Evolutionary conservation across 2,329 filamentous ascomycete species (phyloP).

Genomic region (Bipolaris bicolor): DNA sequence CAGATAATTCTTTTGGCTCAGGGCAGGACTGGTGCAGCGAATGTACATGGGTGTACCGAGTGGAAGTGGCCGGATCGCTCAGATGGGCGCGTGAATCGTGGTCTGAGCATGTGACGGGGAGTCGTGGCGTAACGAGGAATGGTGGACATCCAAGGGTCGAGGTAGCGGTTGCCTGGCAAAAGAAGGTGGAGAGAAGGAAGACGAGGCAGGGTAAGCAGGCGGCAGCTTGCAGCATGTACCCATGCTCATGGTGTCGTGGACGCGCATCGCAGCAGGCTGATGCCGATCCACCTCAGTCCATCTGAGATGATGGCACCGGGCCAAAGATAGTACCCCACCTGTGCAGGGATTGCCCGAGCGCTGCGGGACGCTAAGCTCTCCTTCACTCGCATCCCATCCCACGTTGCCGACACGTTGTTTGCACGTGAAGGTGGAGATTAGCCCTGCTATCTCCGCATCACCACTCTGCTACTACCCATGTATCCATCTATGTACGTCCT

Average conservation of each 20-base stretch:
- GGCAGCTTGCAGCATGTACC: conserved; percentile 3
- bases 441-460: conserved; percentile 13
- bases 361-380: conserved; percentile 14
- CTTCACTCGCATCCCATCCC: neutral
- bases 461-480: neutral
- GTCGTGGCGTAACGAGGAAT: conserved; percentile 13
- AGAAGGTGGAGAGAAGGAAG: neutral
- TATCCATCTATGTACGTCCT: no score
- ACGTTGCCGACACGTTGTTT: neutral
- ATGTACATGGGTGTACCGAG: conserved; percentile 19
- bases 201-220: conserved; percentile 9
- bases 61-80: conserved; percentile 14
- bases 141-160: conserved; percentile 9
- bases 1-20: conserved; percentile 1
- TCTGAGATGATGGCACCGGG: conserved; percentile 19
- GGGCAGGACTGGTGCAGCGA: conserved; percentile 9
- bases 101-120: conserved; percentile 9
- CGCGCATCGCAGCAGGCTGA: conserved; percentile 18
- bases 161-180: neutral
- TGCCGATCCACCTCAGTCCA: conserved; percentile 25
- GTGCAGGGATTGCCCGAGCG: conserved; percentile 10
- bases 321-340: conserved; percentile 12
- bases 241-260: conserved; percentile 10
- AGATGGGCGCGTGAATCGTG: conserved; percentile 22
- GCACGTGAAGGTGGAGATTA: conserved; percentile 24